Conservation (phyloP, 306 rosid species). For the Amphicarpaea edgeworthii region DNA sequence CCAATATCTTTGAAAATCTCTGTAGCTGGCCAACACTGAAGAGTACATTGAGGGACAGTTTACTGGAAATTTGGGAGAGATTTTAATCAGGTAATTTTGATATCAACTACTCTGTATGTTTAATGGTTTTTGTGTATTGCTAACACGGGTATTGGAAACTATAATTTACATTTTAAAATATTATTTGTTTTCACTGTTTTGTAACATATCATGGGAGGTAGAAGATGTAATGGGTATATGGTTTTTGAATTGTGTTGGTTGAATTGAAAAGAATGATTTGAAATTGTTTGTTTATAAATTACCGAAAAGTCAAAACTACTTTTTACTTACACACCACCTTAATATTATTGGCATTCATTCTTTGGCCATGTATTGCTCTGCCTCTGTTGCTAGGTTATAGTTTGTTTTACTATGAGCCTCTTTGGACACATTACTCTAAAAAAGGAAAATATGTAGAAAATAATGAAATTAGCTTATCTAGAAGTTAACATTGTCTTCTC, state of each 20-base stretch:
- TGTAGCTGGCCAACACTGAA: conserved; percentile 63
- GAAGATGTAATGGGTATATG: background rate
- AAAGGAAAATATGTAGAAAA: too few species aligned
- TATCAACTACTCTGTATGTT: background rate
- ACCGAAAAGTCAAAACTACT: background rate
- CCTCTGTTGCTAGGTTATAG: too few species aligned
- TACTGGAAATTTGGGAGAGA: conserved; percentile 61
- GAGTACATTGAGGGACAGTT: conserved; percentile 60
- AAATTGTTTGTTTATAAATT: background rate
- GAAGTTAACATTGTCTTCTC: too few species aligned
- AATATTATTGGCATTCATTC: background rate
- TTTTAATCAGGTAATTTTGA: conserved; percentile 55
- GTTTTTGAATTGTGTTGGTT: conserved; percentile 20
- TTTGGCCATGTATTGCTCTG: too few species aligned
- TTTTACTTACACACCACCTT: background rate
- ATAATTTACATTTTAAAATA: background rate
- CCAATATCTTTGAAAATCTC: conserved; percentile 1
- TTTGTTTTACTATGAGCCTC: too few species aligned
- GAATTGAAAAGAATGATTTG: background rate
- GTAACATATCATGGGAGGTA: background rate
- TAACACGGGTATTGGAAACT: background rate
- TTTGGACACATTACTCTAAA: too few species aligned
- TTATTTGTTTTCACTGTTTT: background rate
- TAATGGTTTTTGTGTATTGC: conserved; percentile 1
- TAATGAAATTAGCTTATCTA: too few species aligned